Evolutionary conservation across 345 rosid species (phyloP).

Genomic region (Sonneratia alba): DNA sequence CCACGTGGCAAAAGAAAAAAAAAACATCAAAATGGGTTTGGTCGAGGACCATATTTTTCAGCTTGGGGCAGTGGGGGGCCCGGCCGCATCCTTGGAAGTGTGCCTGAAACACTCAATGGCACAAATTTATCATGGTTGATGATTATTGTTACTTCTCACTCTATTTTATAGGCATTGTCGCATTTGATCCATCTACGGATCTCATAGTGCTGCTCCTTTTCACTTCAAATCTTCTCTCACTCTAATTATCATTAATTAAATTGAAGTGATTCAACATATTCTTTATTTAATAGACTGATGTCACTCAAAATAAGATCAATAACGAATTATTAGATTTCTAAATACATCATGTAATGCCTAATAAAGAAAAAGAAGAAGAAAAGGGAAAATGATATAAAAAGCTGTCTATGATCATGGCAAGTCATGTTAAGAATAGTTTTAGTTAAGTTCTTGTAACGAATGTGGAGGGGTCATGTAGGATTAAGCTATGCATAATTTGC

Average conservation of each 20-base stretch:
- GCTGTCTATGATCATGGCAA: too few relatives aligned
- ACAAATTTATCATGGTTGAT: too few relatives aligned
- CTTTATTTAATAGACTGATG: too few relatives aligned
- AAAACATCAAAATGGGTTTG: slow-evolving; percentile 33
- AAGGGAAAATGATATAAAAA: too few relatives aligned
- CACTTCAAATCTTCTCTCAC: background rate
- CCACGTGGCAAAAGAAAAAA: slow-evolving; percentile 30
- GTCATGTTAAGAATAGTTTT: too few relatives aligned
- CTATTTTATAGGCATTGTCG: background rate
- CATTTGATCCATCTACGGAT: background rate
- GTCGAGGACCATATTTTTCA: slow-evolving; percentile 31
- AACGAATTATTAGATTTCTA: too few relatives aligned
- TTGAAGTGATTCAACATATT: too few relatives aligned
- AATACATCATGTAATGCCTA: too few relatives aligned
- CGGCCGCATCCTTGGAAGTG: slow-evolving; percentile 17
- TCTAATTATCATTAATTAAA: too few relatives aligned
- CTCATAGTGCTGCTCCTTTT: background rate
- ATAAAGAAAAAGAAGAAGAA: too few relatives aligned
- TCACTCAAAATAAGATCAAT: too few relatives aligned
- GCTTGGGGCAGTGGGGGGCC: slow-evolving; percentile 1
- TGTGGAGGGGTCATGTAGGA: background rate
- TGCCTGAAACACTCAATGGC: slow-evolving; percentile 25
- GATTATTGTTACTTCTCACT: background rate
- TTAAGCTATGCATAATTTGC: background rate
- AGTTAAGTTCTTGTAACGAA: background rate